phyloP scores from a whole-genome alignment of 352 stramenopile genomes.

The Phytopythium kandeliae region DNA sequence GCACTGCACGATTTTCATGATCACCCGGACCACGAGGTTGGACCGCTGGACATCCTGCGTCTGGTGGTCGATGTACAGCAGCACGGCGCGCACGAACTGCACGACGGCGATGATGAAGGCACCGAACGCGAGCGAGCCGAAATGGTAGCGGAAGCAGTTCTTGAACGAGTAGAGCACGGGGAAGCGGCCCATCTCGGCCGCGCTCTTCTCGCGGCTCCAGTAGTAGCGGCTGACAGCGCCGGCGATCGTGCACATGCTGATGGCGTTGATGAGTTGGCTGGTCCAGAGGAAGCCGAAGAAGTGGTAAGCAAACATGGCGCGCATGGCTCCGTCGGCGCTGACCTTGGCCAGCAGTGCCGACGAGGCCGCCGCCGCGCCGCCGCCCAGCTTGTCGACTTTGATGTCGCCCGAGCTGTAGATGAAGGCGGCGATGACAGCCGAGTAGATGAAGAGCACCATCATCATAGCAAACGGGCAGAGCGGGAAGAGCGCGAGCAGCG shows the following conservation, averaged over 20 bases:
- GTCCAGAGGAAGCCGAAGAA: constrained; percentile 97
- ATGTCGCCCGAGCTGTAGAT: constrained; percentile 63
- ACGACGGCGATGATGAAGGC: constrained; percentile 95
- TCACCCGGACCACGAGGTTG: constrained; percentile 75
- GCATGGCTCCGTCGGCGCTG: constrained; percentile 52
- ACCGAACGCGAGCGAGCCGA: constrained; percentile 95
- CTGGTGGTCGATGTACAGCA: constrained; percentile 93
- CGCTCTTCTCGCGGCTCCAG: constrained; percentile 80
- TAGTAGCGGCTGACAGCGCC: constrained; percentile 91
- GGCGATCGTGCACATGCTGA: constrained; percentile 94
- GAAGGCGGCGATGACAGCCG: constrained; percentile 48
- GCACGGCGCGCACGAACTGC: constrained; percentile 89
- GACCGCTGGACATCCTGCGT: constrained; percentile 75
- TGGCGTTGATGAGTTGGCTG: constrained; percentile 93
- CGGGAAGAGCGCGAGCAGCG: constrained; percentile 63
- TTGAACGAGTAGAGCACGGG: constrained; percentile 63
- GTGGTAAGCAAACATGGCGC: constrained; percentile 67
- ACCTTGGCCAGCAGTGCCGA: constrained; percentile 35
- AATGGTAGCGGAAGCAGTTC: constrained; percentile 90
- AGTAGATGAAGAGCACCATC: constrained; percentile 60
- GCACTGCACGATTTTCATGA: constrained; percentile 88
- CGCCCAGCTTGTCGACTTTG: constrained; percentile 27
- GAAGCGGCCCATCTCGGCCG: constrained; percentile 58
- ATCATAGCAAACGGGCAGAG: constrained; percentile 57
- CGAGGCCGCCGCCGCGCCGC: constrained; percentile 6